Conservation (phyloP, 2,329 filamentous ascomycete species). For the Sclerotiophoma versabilis region DNA sequence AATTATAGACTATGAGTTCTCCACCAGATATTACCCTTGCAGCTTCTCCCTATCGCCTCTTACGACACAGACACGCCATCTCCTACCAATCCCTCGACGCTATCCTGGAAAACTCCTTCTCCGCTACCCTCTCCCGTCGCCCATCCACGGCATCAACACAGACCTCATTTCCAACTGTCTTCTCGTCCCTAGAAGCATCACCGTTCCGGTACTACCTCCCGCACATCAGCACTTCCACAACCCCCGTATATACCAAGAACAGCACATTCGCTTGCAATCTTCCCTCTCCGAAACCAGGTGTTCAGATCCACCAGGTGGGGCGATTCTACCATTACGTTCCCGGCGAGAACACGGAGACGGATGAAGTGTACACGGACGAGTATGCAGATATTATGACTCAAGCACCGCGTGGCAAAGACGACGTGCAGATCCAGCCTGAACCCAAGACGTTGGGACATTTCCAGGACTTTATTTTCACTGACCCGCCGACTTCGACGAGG, state of each 20-base stretch:
- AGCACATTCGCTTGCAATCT: background rate
- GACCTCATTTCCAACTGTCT: background rate
- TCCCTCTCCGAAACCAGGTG: fast-evolving
- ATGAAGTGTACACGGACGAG: background rate
- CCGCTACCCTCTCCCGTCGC: conserved; percentile 25
- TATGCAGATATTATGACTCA: background rate
- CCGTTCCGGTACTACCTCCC: conserved; percentile 2
- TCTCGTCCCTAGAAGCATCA: background rate
- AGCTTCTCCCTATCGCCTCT: background rate
- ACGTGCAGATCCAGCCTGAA: background rate
- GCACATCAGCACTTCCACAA: background rate
- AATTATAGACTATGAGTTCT: no score
- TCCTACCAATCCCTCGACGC: background rate
- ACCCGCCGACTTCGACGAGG: background rate
- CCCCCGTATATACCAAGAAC: background rate
- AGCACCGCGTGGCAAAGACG: background rate
- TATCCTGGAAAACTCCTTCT: conserved; percentile 22
- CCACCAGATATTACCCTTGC: background rate
- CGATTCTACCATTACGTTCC: background rate
- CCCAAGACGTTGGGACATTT: background rate
- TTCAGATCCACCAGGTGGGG: background rate
- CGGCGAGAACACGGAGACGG: background rate
- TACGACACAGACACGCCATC: background rate
- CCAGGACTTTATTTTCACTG: background rate
- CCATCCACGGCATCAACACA: background rate